phyloP scores from a whole-genome alignment of 306 rosid genomes.

The Fragaria nilgerrensis region DNA sequence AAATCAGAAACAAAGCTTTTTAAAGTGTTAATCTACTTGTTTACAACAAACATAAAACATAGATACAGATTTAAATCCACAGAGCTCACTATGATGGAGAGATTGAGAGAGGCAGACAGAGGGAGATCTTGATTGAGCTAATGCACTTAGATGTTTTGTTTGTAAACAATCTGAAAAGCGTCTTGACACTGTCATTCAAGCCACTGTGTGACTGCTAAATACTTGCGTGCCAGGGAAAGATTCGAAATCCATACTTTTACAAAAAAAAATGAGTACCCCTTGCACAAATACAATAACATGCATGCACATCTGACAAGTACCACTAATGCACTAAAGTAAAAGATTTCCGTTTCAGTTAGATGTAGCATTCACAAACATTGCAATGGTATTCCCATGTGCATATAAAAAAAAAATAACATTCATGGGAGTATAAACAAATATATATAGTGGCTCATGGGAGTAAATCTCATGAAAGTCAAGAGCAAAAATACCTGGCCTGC shows the following conservation, averaged over 20 bases:
- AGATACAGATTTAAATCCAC: not conserved
- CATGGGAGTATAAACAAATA: not conserved
- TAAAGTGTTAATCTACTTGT: not conserved
- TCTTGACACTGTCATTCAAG: not conserved
- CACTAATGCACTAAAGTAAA: not conserved
- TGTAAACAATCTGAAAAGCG: not conserved
- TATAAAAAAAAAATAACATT: not conserved
- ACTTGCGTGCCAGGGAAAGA: not conserved
- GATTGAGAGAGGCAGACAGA: not conserved
- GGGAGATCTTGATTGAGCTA: not conserved
- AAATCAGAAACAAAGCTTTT: not conserved
- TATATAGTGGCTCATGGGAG: not conserved
- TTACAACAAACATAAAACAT: not conserved
- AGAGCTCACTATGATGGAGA: not conserved
- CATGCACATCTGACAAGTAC: not conserved
- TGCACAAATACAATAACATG: not conserved
- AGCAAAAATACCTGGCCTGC: constrained; percentile 87
- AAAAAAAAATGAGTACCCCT: not conserved
- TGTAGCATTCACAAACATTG: not conserved
- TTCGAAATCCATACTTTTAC: not conserved
- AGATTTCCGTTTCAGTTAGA: not conserved
- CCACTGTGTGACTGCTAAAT: not conserved
- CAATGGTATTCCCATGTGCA: not conserved
- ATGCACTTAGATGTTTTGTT: not conserved
- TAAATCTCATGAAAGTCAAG: constrained; percentile 2